Conservation (phyloP, 352 stramenopile genomes). For the Phytophthora kernoviae region DNA sequence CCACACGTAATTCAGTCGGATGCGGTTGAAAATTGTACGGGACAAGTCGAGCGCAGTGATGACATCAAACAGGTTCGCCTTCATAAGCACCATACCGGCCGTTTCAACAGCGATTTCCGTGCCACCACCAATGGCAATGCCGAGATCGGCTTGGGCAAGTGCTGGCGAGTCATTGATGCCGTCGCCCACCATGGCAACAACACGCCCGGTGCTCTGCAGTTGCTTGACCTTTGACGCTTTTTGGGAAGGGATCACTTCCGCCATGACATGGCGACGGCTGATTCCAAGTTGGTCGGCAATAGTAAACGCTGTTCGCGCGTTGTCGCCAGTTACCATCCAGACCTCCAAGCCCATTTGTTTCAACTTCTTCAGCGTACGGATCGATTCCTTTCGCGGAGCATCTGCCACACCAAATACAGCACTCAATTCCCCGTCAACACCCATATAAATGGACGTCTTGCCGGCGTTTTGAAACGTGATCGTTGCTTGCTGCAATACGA, state of each 20-base stretch:
- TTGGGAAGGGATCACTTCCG: slow-evolving; percentile 95
- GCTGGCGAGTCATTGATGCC: slow-evolving; percentile 99
- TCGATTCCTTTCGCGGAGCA: slow-evolving; percentile 91
- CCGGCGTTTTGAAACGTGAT: slow-evolving; percentile 88
- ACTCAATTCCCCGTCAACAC: slow-evolving; percentile 79
- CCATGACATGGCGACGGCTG: slow-evolving; percentile 91
- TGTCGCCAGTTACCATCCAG: slow-evolving; percentile 99
- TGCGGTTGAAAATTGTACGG: slow-evolving; percentile 95
- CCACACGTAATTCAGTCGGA: slow-evolving; percentile 98
- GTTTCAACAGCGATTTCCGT: slow-evolving; percentile 98
- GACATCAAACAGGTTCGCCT: slow-evolving; percentile 93
- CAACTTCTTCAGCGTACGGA: slow-evolving; percentile 90
- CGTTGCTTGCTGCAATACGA: slow-evolving; percentile 75
- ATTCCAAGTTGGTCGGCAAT: slow-evolving; percentile 96
- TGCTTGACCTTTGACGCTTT: slow-evolving; percentile 94
- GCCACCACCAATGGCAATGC: slow-evolving; percentile 95
- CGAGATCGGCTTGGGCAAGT: slow-evolving; percentile 96
- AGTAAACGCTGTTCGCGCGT: slow-evolving; percentile 91
- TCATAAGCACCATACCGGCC: slow-evolving; percentile 94
- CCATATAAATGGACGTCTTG: slow-evolving; percentile 96
- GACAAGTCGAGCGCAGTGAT: slow-evolving; percentile 97
- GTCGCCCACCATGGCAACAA: slow-evolving; percentile 97
- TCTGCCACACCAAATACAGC: slow-evolving; percentile 88
- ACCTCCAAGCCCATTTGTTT: slow-evolving; percentile 93
- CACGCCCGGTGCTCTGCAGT: slow-evolving; percentile 87